Evolutionary conservation across 208 protist genomes (phyloP), one percentile per base, ranked within the genome.

Genomic region (Crithidia mellificae): DNA sequence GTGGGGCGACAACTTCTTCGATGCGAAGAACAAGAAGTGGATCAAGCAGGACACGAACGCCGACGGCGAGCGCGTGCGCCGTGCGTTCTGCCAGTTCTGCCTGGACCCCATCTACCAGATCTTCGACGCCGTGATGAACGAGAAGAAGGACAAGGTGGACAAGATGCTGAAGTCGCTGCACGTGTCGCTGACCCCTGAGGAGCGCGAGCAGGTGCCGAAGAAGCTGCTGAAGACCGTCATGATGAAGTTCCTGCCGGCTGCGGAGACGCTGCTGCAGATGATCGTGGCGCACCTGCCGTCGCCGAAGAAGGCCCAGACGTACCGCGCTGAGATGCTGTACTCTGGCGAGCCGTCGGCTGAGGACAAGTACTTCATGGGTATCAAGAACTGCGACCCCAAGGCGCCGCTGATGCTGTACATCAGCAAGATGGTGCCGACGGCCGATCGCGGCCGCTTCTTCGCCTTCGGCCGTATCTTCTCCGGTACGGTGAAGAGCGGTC

Each of bases 381-480:
- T 99, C 63, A 73, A 80, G 29, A 88, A 97, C 38, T 99, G 98
- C 81, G 78, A 91, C 78, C 92, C 93, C 38, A 90, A 95, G 0
- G 98, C 93, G 39, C 98, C 98, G 30, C 83, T 99, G 20, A 97
- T 99, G 85, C 78, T 99, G 80, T 99, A 99, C 91, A 93, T 99
- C 67, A 99, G 97, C 77, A 99, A 99, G 97, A 99, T 99, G 98
- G 96, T 99, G 57, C 99, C 99, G 43, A 98, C 98, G 22, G 77
- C 85, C 47, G 98, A 99, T 85, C 97, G 97, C 68, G 95, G 97
- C 20, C 81, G 85, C 68, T 88, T 88, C 80, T 84, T 91, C 72
- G 81, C 84, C 24, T 87, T 90, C 51, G 84, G 84, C 52, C 84
- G 84, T 76, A 85, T 90, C 68, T 90, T 90, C 69, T 29, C 84